phyloP scores from a whole-genome alignment of 495 filamentous ascomycete genomes.

The Talaromyces borbonicus region DNA sequence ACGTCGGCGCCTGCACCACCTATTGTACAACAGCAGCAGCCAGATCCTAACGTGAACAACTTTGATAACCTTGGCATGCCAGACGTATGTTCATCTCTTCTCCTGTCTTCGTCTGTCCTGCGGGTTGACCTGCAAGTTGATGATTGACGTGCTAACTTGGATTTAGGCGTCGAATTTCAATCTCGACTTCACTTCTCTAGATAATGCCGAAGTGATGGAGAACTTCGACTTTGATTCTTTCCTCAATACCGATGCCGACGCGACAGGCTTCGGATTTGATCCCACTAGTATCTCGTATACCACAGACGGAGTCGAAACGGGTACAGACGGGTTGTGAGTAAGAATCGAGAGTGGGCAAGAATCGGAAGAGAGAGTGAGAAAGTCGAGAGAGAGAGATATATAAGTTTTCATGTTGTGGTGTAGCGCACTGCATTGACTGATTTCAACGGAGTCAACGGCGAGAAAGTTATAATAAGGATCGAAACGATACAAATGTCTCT shows the following conservation, averaged over 20 bases:
- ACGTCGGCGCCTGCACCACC: conserved; percentile 32
- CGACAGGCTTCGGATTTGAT: conserved; percentile 43
- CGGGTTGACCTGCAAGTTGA: no score
- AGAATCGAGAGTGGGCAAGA: no score
- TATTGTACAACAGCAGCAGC: conserved; percentile 35
- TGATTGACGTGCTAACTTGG: not conserved
- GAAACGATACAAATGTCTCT: conserved; percentile 5
- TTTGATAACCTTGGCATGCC: conserved; percentile 29
- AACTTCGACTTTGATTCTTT: conserved; percentile 97
- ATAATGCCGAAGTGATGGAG: conserved; percentile 64
- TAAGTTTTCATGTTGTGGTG: no score
- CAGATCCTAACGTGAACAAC: conserved; percentile 31
- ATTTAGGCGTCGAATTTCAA: conserved; percentile 29
- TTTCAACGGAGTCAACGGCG: conserved; percentile 2
- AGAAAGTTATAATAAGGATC: conserved; percentile 1
- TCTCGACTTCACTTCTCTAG: conserved; percentile 53
- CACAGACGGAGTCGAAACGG: conserved; percentile 42
- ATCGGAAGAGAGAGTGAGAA: no score
- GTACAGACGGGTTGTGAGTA: conserved; percentile 36
- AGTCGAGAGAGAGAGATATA: no score
- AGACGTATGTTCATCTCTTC: conserved; percentile 25
- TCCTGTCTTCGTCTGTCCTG: conserved; percentile 17
- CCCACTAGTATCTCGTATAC: conserved; percentile 29
- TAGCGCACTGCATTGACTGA: not conserved
- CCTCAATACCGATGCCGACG: conserved; percentile 54